Evolutionary conservation across 768 basidiomycete genomes (phyloP).

Genomic region (Xerocomellus intermedius): DNA sequence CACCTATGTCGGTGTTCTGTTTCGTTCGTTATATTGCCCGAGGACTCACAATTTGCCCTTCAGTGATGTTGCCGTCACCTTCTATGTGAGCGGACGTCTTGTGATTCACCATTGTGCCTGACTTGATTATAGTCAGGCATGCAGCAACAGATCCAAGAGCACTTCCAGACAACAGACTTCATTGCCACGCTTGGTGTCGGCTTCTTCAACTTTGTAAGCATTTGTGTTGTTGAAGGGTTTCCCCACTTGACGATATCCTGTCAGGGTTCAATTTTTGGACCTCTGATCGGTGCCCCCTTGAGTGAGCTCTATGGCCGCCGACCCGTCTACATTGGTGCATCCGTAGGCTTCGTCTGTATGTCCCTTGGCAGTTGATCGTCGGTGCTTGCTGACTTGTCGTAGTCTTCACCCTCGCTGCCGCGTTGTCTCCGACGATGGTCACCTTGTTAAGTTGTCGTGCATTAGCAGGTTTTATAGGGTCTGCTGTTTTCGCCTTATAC

Average conservation of each 20-base stretch:
- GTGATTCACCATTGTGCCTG: neutral
- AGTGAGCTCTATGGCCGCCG: constrained; percentile 25
- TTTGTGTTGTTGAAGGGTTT: neutral
- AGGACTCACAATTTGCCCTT: constrained; percentile 3
- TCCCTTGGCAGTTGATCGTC: neutral
- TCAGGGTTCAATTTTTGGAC: constrained; percentile 22
- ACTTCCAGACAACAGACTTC: constrained; percentile 16
- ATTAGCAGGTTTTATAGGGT: constrained; percentile 21
- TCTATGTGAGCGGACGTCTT: constrained; percentile 20
- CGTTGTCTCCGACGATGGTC: constrained; percentile 19
- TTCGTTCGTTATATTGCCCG: neutral
- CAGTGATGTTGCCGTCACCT: constrained; percentile 24
- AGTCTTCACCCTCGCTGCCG: constrained; percentile 22
- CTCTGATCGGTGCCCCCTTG: constrained; percentile 21
- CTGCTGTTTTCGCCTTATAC: constrained; percentile 23
- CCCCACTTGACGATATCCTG: neutral
- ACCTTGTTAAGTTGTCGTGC: constrained; percentile 19
- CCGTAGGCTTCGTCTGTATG: constrained; percentile 20
- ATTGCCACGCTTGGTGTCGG: constrained; percentile 21
- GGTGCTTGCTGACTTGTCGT: neutral
- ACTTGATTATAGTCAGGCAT: constrained; percentile 22
- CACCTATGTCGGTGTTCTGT: constrained; percentile 22
- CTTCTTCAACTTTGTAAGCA: constrained; percentile 20
- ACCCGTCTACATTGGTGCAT: constrained; percentile 21
- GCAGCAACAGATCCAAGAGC: constrained; percentile 26